Evolutionary conservation across 2,329 filamentous ascomycete genomes (phyloP), one percentile per base, ranked within the genome.

Genomic region (Aplosporella prunicola): DNA sequence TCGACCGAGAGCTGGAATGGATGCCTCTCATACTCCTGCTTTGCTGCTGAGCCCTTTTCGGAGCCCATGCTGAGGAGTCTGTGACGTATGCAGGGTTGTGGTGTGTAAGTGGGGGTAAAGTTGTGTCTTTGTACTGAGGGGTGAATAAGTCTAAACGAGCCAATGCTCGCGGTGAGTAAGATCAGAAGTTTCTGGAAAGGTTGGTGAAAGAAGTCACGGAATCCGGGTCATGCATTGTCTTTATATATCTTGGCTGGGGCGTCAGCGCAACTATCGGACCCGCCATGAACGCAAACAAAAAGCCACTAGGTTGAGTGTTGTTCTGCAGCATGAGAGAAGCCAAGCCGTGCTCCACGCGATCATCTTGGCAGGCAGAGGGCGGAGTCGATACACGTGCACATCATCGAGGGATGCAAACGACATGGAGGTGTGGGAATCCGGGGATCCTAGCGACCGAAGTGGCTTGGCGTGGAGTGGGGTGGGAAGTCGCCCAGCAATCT

Each of bases 1-100:
- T 44, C 41, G 18, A 45, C 14, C 8, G 44, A 35, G 14, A 45
- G 38, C 35, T 44, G 46, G 32, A 41, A 49, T 6, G 47, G 47
- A 22, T 48, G 47, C 23, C 43, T 42, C 10, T 44, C 41, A 36
- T 49, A 49, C 31, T 45, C 33, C 17, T 39, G 36, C 24, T 13
- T 30, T 20, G 37, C 31, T 10, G 20, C 39, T 24, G 40, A 27
- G 25, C 38, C 36, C 29, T 45, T 48, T 13, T 20, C 28, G 22
- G 45, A 37, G 32, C 46, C 42, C 45, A 48, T 48, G 17, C 17
- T 17, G 15, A 17, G 4, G 14, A 14, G 6, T 29, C 29, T n/a
- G 20, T 16, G 25, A 20, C 16, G 10, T 5, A 22, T 20, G 32
- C 13, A 20, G 25, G 20, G 8, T 5, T 20, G n/a, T 20, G 16